phyloP scores from a whole-genome alignment of 192 early-diverging fungal genomes.

The Entomortierella beljakovae region DNA sequence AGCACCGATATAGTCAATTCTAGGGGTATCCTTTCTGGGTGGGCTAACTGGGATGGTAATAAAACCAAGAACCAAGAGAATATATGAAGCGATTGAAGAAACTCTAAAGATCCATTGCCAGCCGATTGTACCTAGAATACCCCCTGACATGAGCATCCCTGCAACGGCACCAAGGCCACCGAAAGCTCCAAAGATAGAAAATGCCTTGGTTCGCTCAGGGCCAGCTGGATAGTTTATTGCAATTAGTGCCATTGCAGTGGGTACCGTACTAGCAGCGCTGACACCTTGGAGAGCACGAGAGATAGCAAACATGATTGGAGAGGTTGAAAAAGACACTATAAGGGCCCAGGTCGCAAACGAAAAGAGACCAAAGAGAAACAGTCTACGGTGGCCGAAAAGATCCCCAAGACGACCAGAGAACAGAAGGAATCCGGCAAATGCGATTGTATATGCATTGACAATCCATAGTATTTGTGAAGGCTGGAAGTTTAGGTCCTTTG shows the following conservation, averaged over 20 bases:
- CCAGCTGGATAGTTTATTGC: constrained; percentile 42
- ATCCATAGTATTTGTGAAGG: constrained; percentile 36
- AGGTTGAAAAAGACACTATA: constrained; percentile 45
- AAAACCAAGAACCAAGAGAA: constrained; percentile 23
- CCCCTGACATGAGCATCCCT: constrained; percentile 49
- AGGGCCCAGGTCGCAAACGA: constrained; percentile 46
- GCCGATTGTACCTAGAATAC: constrained; percentile 35
- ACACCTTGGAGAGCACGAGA: constrained; percentile 47
- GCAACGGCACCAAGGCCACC: constrained; percentile 34
- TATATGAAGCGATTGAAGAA: constrained; percentile 31
- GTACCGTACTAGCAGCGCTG: constrained; percentile 40
- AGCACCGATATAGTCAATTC: constrained; percentile 48
- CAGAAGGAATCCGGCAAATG: constrained; percentile 47
- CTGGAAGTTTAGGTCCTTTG: constrained; percentile 27
- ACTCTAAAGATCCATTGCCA: constrained; percentile 57
- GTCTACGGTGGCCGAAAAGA: constrained; percentile 51
- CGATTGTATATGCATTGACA: constrained; percentile 46
- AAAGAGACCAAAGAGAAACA: constrained; percentile 48
- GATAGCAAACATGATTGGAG: constrained; percentile 46
- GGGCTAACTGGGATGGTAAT: constrained; percentile 27
- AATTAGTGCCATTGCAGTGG: constrained; percentile 47
- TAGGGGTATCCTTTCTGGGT: constrained; percentile 24
- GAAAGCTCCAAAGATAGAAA: constrained; percentile 44
- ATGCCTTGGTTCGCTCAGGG: constrained; percentile 31
- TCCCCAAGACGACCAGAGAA: constrained; percentile 51